Evolutionary conservation across 495 filamentous ascomycete genomes (phyloP).

Genomic region (Lepidopterella palustris): DNA sequence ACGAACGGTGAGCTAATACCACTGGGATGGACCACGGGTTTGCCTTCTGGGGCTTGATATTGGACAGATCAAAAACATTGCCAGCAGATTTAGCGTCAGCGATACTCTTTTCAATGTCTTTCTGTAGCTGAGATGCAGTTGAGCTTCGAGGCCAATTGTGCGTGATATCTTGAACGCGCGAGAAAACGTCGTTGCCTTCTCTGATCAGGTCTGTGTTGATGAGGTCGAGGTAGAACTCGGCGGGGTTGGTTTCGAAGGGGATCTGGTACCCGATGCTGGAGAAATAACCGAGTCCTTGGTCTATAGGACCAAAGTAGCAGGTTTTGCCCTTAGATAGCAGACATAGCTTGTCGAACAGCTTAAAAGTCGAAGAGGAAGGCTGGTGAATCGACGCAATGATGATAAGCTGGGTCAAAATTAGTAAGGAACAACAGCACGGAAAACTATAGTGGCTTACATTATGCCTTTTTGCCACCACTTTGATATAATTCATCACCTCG

Average conservation of each 20-base stretch:
- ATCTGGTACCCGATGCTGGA: constrained; percentile 49
- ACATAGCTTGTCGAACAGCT: constrained; percentile 70
- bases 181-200: constrained; percentile 38
- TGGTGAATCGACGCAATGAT: constrained; percentile 81
- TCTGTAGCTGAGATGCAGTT: too few species aligned
- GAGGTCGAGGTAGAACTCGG: constrained; percentile 67
- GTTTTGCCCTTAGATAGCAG: constrained; percentile 62
- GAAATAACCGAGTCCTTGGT: constrained; percentile 51
- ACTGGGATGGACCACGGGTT: constrained; percentile 38
- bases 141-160: constrained; percentile 37
- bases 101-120: too few species aligned
- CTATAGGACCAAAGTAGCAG: constrained; percentile 61
- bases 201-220: constrained; percentile 65
- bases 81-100: too few species aligned
- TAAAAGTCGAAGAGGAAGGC: constrained; percentile 67
- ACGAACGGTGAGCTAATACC: constrained; percentile 61
- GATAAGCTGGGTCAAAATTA: too few species aligned
- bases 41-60: too few species aligned
- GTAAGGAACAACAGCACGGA: too few species aligned
- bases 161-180: constrained; percentile 41
- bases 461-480: constrained; percentile 55
- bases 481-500: constrained; percentile 62
- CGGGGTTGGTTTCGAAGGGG: constrained; percentile 64
- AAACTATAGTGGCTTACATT: constrained; percentile 45
- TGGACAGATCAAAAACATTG: too few species aligned